phyloP scores from a whole-genome alignment of 176 grass and related monocot species.

The Dactylis glomerata region DNA sequence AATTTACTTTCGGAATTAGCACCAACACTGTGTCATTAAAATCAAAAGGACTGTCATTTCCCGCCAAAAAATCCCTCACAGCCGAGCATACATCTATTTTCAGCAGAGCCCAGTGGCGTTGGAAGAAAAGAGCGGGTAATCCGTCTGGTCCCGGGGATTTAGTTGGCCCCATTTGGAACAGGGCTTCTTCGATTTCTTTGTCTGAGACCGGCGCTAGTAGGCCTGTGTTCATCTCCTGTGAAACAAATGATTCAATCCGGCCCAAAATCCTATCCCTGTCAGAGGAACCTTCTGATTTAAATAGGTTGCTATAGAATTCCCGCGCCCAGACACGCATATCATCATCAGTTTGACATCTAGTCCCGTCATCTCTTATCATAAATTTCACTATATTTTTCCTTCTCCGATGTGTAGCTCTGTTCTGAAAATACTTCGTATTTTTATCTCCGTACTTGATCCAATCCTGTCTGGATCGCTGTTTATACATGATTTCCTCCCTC shows the following conservation, averaged over 20 bases:
- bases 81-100: background rate
- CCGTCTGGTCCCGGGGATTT: background rate
- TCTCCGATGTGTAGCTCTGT: too few species aligned
- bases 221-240: background rate
- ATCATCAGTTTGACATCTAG: rapidly evolving
- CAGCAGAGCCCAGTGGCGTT: background rate
- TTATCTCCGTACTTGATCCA: too few species aligned
- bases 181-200: background rate
- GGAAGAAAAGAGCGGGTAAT: background rate
- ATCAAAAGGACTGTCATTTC: background rate
- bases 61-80: background rate
- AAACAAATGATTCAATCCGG: rapidly evolving
- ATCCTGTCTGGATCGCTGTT: too few species aligned
- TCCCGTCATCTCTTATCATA: too few species aligned
- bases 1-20: background rate
- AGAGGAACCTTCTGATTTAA: too few species aligned
- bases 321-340: too few species aligned
- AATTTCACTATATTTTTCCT: too few species aligned
- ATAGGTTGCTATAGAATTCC: too few species aligned
- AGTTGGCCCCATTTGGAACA: background rate
- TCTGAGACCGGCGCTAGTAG: background rate
- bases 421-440: too few species aligned
- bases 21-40: background rate
- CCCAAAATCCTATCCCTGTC: too few species aligned
- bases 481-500: too few species aligned